Evolutionary conservation across 345 rosid genomes (phyloP).

Genomic region (Iberis pinnata): DNA sequence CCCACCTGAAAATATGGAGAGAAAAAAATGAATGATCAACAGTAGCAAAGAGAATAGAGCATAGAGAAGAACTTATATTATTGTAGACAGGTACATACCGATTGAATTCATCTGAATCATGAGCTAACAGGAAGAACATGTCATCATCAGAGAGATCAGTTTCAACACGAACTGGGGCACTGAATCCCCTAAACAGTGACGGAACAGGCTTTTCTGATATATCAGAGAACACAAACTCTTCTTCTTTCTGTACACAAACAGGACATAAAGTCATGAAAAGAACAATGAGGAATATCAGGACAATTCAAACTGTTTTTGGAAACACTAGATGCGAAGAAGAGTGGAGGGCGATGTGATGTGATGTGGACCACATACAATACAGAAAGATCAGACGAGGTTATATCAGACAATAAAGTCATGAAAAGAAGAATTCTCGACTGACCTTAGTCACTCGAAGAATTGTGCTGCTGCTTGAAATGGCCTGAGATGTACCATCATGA

Average conservation of each 20-base stretch:
- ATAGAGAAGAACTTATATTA: slow-evolving; percentile 8
- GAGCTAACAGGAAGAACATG: slow-evolving; percentile 87
- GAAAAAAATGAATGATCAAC: slow-evolving; percentile 8
- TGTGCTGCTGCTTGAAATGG: slow-evolving; percentile 47
- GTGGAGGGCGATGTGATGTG: neutral
- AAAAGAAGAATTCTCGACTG: slow-evolving; percentile 8
- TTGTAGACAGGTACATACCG: slow-evolving; percentile 47
- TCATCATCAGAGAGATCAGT: slow-evolving; percentile 72
- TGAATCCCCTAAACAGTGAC: slow-evolving; percentile 76
- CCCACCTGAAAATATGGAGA: slow-evolving; percentile 61
- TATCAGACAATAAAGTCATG: too few species aligned
- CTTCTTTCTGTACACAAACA: slow-evolving; percentile 68
- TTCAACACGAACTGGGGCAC: slow-evolving; percentile 91
- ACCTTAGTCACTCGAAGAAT: slow-evolving; percentile 88
- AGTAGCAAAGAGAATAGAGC: neutral
- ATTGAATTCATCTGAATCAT: slow-evolving; percentile 91
- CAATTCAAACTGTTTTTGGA: neutral
- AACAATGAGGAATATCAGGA: slow-evolving; percentile 1
- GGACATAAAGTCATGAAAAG: slow-evolving; percentile 10
- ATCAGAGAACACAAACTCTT: slow-evolving; percentile 79
- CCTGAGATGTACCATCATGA: slow-evolving; percentile 54
- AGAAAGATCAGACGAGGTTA: too few species aligned
- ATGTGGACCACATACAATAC: too few species aligned
- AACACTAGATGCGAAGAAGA: neutral
- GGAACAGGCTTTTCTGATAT: slow-evolving; percentile 75